These are phyloP conservation scores for Asterochloris erici DNA, from an alignment of 139 green algal species.

Conservation along the genomic window DNA sequence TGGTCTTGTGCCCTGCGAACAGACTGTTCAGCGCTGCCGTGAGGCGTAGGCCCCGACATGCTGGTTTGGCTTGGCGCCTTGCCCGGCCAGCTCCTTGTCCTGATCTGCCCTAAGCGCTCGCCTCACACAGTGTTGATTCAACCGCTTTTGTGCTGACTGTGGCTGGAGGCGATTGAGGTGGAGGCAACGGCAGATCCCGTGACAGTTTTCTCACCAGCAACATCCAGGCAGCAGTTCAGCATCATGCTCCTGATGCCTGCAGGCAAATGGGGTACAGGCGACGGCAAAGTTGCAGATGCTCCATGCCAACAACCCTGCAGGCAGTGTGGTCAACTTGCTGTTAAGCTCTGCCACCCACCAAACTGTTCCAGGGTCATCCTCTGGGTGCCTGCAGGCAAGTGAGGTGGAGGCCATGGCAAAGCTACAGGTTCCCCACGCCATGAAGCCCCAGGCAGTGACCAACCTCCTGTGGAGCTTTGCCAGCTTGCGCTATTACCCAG, in stretches of 20 bases:
- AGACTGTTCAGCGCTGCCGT: too few relatives aligned
- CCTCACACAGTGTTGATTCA: too few relatives aligned
- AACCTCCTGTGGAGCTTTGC: conserved; percentile 45
- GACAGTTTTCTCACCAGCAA: too few relatives aligned
- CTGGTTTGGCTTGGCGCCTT: too few relatives aligned
- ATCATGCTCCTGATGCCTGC: background rate
- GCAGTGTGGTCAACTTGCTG: background rate
- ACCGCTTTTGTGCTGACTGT: too few relatives aligned
- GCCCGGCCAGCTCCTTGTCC: too few relatives aligned
- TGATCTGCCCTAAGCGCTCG: too few relatives aligned
- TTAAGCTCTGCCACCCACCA: background rate
- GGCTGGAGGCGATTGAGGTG: too few relatives aligned
- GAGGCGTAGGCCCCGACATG: too few relatives aligned
- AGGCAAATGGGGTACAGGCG: too few relatives aligned
- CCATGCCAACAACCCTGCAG: background rate
- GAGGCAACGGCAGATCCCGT: too few relatives aligned
- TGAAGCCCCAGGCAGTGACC: background rate
- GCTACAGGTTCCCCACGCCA: background rate
- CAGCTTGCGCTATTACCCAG: conserved; percentile 43
- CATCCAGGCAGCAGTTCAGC: background rate
- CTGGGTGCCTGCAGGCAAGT: background rate
- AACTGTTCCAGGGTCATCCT: background rate
- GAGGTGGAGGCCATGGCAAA: conserved; percentile 3
- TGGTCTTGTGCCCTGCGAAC: too few relatives aligned
- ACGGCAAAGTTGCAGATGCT: background rate